phyloP scores from a whole-genome alignment of 2,329 filamentous ascomycete species.

The Colletotrichum cereale region DNA sequence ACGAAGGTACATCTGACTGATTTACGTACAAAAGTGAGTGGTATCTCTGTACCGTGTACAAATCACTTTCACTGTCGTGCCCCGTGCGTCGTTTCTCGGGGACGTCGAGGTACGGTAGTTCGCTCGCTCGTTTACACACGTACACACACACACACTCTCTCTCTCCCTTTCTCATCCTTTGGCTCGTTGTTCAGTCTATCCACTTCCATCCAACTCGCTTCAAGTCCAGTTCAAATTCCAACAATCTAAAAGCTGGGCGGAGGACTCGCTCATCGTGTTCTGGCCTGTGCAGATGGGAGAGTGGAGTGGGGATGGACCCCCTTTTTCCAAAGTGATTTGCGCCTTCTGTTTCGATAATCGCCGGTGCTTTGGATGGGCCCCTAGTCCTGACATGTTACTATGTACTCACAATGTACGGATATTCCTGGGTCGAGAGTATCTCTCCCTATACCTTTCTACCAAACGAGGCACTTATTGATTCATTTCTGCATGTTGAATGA shows the following conservation, averaged over 20 bases:
- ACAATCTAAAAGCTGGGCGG: not conserved
- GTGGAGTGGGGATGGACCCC: constrained; percentile 37
- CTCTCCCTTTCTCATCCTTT: not conserved
- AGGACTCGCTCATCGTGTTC: not conserved
- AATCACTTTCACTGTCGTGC: constrained; percentile 1
- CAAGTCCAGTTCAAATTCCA: constrained; percentile 14
- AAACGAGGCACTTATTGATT: not conserved
- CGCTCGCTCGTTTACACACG: too few species aligned
- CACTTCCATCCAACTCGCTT: not conserved
- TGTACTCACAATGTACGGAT: not conserved
- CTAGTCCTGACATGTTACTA: constrained; percentile 31
- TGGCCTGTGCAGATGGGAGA: constrained; percentile 34
- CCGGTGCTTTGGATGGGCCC: constrained; percentile 33
- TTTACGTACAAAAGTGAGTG: not conserved
- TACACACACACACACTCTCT: not conserved
- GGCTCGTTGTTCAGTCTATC: not conserved
- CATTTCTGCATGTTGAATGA: not conserved
- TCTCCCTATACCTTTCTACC: not conserved
- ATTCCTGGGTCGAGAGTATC: too few species aligned
- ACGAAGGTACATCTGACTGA: not conserved
- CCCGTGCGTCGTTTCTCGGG: constrained; percentile 31
- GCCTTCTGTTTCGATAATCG: constrained; percentile 32
- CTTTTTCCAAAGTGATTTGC: constrained; percentile 35
- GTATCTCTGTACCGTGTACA: not conserved
- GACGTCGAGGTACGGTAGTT: constrained; percentile 11